Base-by-base conservation (phyloP, 108 stramenopile species). In the Cyclotella choctawhatcheeana region DNA sequence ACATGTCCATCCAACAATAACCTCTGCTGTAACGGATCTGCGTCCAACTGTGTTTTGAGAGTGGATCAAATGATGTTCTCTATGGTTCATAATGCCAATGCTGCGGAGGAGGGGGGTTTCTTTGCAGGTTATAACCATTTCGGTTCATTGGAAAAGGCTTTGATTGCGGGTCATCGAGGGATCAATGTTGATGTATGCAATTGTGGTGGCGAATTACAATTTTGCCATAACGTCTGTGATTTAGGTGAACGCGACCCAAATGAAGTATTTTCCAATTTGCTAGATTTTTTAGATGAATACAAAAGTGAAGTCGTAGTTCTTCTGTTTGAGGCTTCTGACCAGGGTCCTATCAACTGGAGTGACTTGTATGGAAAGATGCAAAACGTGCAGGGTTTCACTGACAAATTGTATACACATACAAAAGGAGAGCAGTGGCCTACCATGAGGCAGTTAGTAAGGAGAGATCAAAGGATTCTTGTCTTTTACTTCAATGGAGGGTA, bases 151-250 rank as follows among this genome's bases (percentile, higher is more conserved):
- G 92, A 93, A 62, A 50, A 64, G 43, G 87, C 92, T 0, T 51
- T 93, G 29, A 64, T 82, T 35, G 86, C 83, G 5, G 92, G 92
- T 44, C 90, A 86, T 63, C 84, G 92, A 13, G 88, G 79, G 0
- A 66, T 93, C 34, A 84, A 82, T 71, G 32, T 93, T 0, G 88
- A 89, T 64, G 54, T 85, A 53, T 89, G 92, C 64, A 69, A 84
- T 30, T 93, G 92, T 51, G 82, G 74, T 51, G 85, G 84, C 10
- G 55, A 71, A 10, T 14, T 82, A 8, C 18, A 18, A 29, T 85
- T 93, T 40, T 89, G 87, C 31, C 88, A 93, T 51, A 79, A 76
- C 0, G 32, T 48, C 16, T 93, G 92, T 51, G 58, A 54, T 21
- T 69, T 87, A 0, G 92, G 89, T 30, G 71, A 83, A 1, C 61